Evolutionary conservation across 257 asterid species (phyloP).

Genomic region (Striga asiatica): DNA sequence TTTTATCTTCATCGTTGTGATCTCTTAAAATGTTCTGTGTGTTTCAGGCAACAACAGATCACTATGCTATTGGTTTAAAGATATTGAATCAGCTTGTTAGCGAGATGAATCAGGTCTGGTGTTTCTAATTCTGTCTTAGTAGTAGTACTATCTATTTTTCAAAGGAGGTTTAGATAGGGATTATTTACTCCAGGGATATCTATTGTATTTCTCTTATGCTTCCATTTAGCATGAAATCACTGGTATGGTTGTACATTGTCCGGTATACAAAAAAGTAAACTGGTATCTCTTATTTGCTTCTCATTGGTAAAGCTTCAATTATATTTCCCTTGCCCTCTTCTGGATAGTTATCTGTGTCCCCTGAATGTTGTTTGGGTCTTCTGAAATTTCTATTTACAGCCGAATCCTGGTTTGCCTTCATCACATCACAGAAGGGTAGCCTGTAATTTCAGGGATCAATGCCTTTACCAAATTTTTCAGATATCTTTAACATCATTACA

Average conservation of each 20-base stretch:
- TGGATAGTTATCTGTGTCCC: conserved; percentile 11
- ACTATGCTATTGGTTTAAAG: conserved; percentile 86
- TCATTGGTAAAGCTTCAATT: not conserved
- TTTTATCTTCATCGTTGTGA: conserved; percentile 14
- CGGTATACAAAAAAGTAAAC: not conserved
- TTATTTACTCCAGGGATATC: conserved; percentile 1
- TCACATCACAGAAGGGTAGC: conserved; percentile 97
- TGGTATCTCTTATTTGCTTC: conserved; percentile 10
- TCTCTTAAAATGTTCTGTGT: conserved; percentile 20
- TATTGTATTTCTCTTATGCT: not conserved
- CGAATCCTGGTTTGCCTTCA: conserved; percentile 85
- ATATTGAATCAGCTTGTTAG: conserved; percentile 87
- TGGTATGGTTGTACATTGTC: conserved; percentile 10
- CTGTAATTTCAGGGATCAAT: conserved; percentile 79
- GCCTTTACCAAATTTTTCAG: conserved; percentile 83
- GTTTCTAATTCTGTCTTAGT: conserved; percentile 3
- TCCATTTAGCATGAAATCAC: conserved; percentile 1
- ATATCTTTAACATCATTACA: conserved; percentile 80
- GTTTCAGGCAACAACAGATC: conserved; percentile 80
- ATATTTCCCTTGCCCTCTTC: conserved; percentile 1
- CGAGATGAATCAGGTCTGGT: conserved; percentile 92
- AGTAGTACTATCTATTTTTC: conserved; percentile 8
- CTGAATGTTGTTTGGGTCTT: conserved; percentile 18
- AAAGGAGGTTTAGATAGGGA: conserved; percentile 10
- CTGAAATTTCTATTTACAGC: conserved; percentile 35